Evolutionary conservation across 805 yeast genomes (phyloP).

Genomic region (Suhomyces emberorum): DNA sequence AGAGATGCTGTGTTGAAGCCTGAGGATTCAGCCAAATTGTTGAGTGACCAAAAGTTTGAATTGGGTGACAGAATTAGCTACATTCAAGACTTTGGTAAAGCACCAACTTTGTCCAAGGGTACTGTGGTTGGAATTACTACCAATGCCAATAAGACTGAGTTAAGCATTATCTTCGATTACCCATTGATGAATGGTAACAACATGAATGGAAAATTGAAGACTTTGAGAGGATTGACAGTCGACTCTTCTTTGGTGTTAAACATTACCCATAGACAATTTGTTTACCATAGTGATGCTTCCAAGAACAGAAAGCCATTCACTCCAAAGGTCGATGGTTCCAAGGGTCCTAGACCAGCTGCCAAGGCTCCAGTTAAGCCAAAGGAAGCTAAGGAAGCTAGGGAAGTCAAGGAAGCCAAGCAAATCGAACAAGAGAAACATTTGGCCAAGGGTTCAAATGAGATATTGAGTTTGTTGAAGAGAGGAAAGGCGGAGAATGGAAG

Average conservation of each 20-base stretch:
- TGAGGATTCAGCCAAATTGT: conserved; percentile 61
- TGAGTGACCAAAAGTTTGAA: conserved; percentile 71
- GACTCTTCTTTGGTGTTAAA: conserved; percentile 82
- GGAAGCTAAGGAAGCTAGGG: conserved; percentile 2
- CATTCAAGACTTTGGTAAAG: conserved; percentile 83
- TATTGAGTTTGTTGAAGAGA: conserved; percentile 28
- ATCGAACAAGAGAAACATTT: too few relatives aligned
- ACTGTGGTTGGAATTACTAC: conserved; percentile 70
- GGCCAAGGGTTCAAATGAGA: conserved; percentile 30
- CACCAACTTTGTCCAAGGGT: conserved; percentile 83
- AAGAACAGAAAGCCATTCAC: conserved; percentile 30
- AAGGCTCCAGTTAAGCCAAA: conserved; percentile 8
- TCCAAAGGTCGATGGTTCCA: conserved; percentile 15
- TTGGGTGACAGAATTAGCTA: conserved; percentile 90
- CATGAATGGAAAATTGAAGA: conserved; percentile 69
- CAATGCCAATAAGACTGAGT: conserved; percentile 58
- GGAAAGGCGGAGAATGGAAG: conserved; percentile 10
- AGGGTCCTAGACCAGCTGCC: conserved; percentile 4
- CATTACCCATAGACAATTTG: conserved; percentile 67
- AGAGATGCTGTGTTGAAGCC: conserved; percentile 79
- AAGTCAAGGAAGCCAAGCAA: conserved; percentile 12
- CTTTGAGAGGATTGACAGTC: conserved; percentile 80
- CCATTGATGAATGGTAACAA: conserved; percentile 80
- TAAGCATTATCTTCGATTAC: conserved; percentile 81
- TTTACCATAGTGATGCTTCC: conserved; percentile 71